Evolutionary conservation across 192 early-diverging fungal species (phyloP).

Genomic region (Pilaira anomala): DNA sequence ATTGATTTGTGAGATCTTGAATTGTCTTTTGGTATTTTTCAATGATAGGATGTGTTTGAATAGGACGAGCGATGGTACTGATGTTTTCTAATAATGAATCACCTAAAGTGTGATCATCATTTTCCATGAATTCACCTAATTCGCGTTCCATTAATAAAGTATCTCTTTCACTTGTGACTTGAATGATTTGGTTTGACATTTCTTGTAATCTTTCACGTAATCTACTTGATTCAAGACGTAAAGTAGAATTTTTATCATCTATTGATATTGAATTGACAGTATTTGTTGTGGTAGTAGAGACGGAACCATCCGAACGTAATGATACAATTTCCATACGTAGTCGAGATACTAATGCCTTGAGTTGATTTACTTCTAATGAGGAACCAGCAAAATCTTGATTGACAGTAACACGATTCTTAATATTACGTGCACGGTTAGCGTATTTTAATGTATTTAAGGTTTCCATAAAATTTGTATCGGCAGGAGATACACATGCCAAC

Average conservation of each 20-base stretch:
- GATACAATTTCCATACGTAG: conserved; percentile 51
- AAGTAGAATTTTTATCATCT: conserved; percentile 39
- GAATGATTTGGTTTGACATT: conserved; percentile 37
- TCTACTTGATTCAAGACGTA: conserved; percentile 39
- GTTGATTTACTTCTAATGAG: conserved; percentile 51
- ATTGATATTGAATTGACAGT: conserved; percentile 26
- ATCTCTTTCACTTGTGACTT: conserved; percentile 49
- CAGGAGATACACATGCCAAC: conserved; percentile 88
- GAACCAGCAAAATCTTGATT: conserved; percentile 52
- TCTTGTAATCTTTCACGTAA: conserved; percentile 48
- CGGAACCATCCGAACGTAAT: conserved; percentile 37
- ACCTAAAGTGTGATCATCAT: conserved; percentile 30
- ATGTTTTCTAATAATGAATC: conserved; percentile 14
- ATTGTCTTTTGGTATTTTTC: conserved; percentile 30
- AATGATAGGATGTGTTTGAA: conserved; percentile 35
- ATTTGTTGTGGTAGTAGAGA: background rate
- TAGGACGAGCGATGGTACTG: background rate
- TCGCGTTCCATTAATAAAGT: conserved; percentile 49
- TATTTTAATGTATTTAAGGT: conserved; percentile 95
- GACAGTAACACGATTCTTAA: conserved; percentile 55
- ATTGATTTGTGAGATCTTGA: conserved; percentile 20
- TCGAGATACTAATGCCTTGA: conserved; percentile 48
- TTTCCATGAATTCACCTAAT: conserved; percentile 26
- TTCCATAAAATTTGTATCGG: conserved; percentile 81
- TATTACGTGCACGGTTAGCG: conserved; percentile 94